These are phyloP conservation scores for Daedaleopsis nitida DNA, from an alignment of 768 basidiomycete genomes.

Conservation along the genomic window DNA sequence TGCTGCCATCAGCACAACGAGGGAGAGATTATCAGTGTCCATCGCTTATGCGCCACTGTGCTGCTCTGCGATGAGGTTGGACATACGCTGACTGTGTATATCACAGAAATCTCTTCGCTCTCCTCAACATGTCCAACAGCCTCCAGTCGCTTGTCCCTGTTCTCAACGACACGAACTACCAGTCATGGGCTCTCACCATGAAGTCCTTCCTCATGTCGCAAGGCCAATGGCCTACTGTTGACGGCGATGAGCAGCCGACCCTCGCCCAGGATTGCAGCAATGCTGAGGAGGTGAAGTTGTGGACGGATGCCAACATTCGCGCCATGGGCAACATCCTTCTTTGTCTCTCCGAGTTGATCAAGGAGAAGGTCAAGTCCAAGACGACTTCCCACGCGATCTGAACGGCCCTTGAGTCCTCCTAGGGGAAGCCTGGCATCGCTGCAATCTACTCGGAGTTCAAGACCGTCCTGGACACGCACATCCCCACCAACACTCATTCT, in stretches of 20 bases:
- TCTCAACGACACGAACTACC: background rate
- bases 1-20: too few relatives aligned
- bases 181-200: background rate
- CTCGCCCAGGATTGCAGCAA: background rate
- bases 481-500: background rate
- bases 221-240: background rate
- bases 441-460: conserved; percentile 1
- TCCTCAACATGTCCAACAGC: background rate
- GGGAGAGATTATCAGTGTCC: too few relatives aligned
- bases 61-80: too few relatives aligned
- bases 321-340: background rate
- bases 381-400: background rate
- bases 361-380: background rate
- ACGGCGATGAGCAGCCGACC: background rate
- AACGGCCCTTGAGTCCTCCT: background rate
- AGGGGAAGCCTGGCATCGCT: background rate
- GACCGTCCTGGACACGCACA: background rate
- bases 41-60: too few relatives aligned
- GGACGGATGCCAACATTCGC: background rate
- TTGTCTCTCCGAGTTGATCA: background rate
- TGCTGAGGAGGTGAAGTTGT: background rate
- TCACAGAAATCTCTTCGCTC: too few relatives aligned
- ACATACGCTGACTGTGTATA: too few relatives aligned
- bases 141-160: background rate
- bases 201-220: background rate